Evolutionary conservation across 805 yeast genomes (phyloP), one percentile per base, ranked within the genome.

Genomic region (Wickerhamomyces pijperi): DNA sequence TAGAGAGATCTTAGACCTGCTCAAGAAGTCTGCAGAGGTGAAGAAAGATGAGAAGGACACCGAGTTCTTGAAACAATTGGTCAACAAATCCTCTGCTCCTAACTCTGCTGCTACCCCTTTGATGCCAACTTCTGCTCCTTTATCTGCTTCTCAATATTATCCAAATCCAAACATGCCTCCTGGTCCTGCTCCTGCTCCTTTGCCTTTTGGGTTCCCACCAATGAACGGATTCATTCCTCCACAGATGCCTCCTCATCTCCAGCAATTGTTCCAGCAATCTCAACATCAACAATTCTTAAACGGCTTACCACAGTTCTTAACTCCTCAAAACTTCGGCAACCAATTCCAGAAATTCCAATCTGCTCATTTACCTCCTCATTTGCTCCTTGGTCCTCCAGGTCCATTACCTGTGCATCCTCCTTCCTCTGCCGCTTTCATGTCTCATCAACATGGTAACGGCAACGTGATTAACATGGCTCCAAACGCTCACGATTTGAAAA

Each of bases 1-100:
- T 28, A 77, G 90, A 65, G 90, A 80, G 39, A 57, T 82, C 41
- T 67, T 82, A 50, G 74, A 79, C 44, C 68, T 81, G 55, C 64
- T 82, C 43, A 75, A 72, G 45, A 56, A 60, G 36, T 70, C 73
- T 15, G 66, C 70, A 7, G 56, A 55, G 23, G 54, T 51, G 15
- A 47, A 49, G 16, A 25, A 25, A 14, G 49, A 52, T 25, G 28
- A 42, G 20, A 43, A 49, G 25, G 49, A 46, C 23, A 40, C 42
- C 4, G 43, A 45, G 16, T 38, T 34, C 28, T 35, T 33, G n/a
- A 39, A 36, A n/a, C 35, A 32, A n/a, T 29, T 32, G 29, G 38
- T 34, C 42, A 36, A 28, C 36, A 35, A 23, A 15, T 34, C n/a
- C 39, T 33, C 12, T 12, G 14, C 12, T 5, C 5, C 29, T 4